These are phyloP conservation scores for Fraxinus excelsior DNA, from an alignment of 257 asterid genomes.

Conservation along the genomic window DNA sequence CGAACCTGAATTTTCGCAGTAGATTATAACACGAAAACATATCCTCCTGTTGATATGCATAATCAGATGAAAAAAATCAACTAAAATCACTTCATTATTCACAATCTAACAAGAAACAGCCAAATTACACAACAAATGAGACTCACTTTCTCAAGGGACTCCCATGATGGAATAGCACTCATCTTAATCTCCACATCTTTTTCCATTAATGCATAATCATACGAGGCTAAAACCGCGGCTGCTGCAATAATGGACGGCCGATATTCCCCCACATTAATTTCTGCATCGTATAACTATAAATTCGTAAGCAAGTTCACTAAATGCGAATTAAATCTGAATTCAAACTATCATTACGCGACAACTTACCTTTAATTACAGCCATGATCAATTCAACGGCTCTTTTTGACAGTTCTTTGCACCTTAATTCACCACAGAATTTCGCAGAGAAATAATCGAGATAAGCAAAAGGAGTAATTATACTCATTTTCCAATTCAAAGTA, in stretches of 20 bases:
- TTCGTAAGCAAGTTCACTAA: slow-evolving; percentile 6
- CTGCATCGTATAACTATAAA: slow-evolving; percentile 29
- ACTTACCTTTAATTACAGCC: slow-evolving; percentile 41
- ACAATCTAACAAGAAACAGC: background rate
- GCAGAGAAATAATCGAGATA: slow-evolving; percentile 46
- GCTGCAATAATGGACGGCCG: slow-evolving; percentile 55
- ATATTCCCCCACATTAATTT: slow-evolving; percentile 36
- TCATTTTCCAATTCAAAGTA: slow-evolving; percentile 56
- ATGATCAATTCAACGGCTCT: slow-evolving; percentile 40
- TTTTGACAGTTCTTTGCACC: slow-evolving; percentile 20
- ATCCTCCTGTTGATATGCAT: slow-evolving; percentile 41
- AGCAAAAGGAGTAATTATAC: slow-evolving; percentile 44
- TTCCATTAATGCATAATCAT: slow-evolving; percentile 32
- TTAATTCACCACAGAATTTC: slow-evolving; percentile 35
- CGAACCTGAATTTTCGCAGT: slow-evolving; percentile 29
- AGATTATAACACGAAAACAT: slow-evolving; percentile 36
- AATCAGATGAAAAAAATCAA: slow-evolving; percentile 10
- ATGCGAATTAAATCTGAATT: slow-evolving; percentile 4
- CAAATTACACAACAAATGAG: slow-evolving; percentile 9
- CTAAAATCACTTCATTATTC: background rate
- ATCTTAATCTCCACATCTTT: slow-evolving; percentile 37
- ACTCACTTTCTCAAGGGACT: slow-evolving; percentile 47
- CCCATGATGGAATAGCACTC: slow-evolving; percentile 44
- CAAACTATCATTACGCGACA: background rate
- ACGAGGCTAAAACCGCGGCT: slow-evolving; percentile 54